A percentile compares a stretch with the other conserved stretches of the same genome.
Evolutionary conservation across 2,329 filamentous ascomycete species (phyloP).

Genomic region (Fusarium sp.): DNA sequence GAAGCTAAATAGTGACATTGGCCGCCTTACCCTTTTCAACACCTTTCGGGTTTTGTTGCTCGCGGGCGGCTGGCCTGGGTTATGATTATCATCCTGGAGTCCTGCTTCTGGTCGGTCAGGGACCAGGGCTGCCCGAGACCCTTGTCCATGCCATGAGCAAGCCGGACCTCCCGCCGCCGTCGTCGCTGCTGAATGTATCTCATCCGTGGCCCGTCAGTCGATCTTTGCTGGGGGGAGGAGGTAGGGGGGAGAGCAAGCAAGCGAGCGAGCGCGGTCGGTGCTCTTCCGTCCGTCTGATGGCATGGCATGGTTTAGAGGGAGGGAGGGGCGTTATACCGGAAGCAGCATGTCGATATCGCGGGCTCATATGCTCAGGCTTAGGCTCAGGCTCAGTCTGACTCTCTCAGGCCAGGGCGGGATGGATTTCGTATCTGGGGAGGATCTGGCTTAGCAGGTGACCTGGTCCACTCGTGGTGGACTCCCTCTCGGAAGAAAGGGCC

Average conservation of each 20-base stretch:
- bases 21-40: constrained; percentile 25
- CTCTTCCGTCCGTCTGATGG: constrained; percentile 21
- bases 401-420: constrained; percentile 23
- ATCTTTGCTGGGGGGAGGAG: constrained; percentile 36
- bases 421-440: constrained; percentile 43
- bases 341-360: constrained; percentile 35
- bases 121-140: constrained; percentile 30
- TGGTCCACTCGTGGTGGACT: constrained; percentile 36
- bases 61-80: constrained; percentile 8
- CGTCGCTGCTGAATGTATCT: constrained; percentile 31
- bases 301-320: constrained; percentile 5
- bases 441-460: constrained; percentile 46
- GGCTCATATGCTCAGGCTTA: constrained; percentile 25
- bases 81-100: constrained; percentile 31
- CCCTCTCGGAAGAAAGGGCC: constrained; percentile 36
- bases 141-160: constrained; percentile 35
- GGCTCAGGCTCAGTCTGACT: constrained; percentile 21
- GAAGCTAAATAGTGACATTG: constrained; percentile 33
- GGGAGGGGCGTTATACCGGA: constrained; percentile 23
- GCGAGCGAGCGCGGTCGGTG: neutral
- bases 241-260: neutral
- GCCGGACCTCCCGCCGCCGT: constrained; percentile 41
- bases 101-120: constrained; percentile 22
- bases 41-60: constrained; percentile 18
- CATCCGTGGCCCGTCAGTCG: constrained; percentile 43